Base-by-base conservation (phyloP, 2,329 filamentous ascomycete genomes). In the Colletotrichum sp. region DNA sequence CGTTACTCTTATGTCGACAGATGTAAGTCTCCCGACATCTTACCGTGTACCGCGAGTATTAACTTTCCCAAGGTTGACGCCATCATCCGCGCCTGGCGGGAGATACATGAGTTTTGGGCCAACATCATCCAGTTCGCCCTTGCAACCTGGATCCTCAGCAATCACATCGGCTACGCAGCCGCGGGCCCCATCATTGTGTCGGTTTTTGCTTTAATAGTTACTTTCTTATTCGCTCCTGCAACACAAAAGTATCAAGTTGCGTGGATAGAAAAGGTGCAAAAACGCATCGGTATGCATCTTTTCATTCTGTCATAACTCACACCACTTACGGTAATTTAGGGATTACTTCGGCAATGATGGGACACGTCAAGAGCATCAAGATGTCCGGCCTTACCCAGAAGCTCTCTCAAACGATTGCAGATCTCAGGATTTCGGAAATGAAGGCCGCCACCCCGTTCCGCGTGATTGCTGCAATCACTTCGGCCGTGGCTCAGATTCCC, bases 341-440 rank as follows among this genome's bases (percentile, higher is more conserved):
- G 81, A 12, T 86, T 39, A 90, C 88, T 2, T 83, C 87, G 5
- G 83, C 84, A 6, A 86, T 89, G 79, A 82, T 90, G 1, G 85
- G 84, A 8, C 86, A 86, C 21, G 89, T 91, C 82, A 90, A 89
- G 77, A 86, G 85, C 16, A 84, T 90, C 72, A 90, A 90, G 78
- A 86, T 90, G 77, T 83, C 87, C 2, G 89, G 88, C 0, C 78
- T 91, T 13, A 86, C 85, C 36, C 81, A 86, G n/a, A 83, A 84
- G 13, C 87, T 79, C 83, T 80, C 79, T 30, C 26, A 67, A 4
- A 74, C 77, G 8, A 76, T 82, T 21, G 68, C 78, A 2, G 71
- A 75, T 7, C 39, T 81, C 24, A 77, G 81, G 10, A 68, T 71
- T 5, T 55, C 30, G 12, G 81, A 82, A 48, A 72, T 82, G 18